Evolutionary conservation across 768 basidiomycete species (phyloP).

Genomic region (Mycena pura): DNA sequence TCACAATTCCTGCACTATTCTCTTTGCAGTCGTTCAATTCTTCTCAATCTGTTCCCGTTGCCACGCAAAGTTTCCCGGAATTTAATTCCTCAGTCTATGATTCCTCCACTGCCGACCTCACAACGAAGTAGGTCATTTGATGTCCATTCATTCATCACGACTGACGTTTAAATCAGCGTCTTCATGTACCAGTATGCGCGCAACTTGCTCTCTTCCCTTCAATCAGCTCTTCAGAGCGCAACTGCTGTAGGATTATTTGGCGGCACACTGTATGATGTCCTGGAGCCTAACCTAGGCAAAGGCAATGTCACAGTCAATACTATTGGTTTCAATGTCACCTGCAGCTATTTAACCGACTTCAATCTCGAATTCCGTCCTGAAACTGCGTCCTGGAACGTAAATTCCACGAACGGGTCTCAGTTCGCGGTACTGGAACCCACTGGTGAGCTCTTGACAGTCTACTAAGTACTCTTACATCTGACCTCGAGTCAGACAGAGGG

Average conservation of each 20-base stretch:
- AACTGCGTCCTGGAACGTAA: not conserved
- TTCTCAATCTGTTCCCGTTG: not conserved
- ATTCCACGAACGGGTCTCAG: not conserved
- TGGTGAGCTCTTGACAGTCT: not conserved
- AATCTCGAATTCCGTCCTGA: too few species aligned
- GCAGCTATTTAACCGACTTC: constrained; percentile 8
- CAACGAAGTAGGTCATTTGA: not conserved
- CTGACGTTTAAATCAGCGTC: not conserved
- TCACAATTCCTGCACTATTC: constrained; percentile 31
- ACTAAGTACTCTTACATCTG: not conserved
- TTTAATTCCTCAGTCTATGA: not conserved
- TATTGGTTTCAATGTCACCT: constrained; percentile 24
- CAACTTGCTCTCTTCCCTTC: not conserved
- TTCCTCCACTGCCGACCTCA: not conserved
- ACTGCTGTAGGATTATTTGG: constrained; percentile 17
- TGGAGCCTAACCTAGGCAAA: not conserved
- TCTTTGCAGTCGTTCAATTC: constrained; percentile 26
- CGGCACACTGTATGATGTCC: constrained; percentile 29
- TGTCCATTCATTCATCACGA: not conserved
- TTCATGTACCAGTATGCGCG: not conserved
- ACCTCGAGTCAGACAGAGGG: not conserved
- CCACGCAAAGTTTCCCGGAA: not conserved
- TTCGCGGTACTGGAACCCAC: not conserved
- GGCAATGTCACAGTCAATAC: constrained; percentile 23
- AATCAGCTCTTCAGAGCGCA: not conserved